Base-by-base conservation (phyloP, 306 rosid genomes). In the Vigna reflexopilosa region DNA sequence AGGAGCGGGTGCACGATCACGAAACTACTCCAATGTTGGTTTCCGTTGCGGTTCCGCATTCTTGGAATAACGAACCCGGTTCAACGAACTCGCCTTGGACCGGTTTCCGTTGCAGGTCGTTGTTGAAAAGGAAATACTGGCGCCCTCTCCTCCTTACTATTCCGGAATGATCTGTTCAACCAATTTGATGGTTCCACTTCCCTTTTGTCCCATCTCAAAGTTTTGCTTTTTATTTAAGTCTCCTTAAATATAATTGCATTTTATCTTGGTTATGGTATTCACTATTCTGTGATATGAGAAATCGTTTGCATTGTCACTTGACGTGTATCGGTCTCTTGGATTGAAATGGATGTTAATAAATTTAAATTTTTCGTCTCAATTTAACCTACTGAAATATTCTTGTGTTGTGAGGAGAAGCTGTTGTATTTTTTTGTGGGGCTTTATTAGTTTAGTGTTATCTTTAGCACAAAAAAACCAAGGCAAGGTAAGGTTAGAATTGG, bases 91-190 rank as follows among this genome's bases (percentile, higher is more conserved):
- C 94, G 87, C 88, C 40, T 30, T 87, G 92, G 93, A 64, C 63
- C 61, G 88, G 94, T 64, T 91, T 93, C 9, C 97, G 99, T 42
- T 84, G 81, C 70, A 87, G 83, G 85, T 87, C 89, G 36, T 70
- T 93, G 36, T 44, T 95, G 65, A 86, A 78, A 67, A 78, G 93
- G 82, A 93, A 83, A 63, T 75, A 88, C 69, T 91, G 99, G 99
- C 90, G 99, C 19, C 98, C 99, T 5, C 74, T 85, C 45, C 91
- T 95, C 1, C 87, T 83, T 50, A 62, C 91, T 14, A 93, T 95
- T 80, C 89, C 96, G 0, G 99, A 93, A 82, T 87, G 34, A 85
- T 28, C 16, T 16, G 3, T 61, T 63, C 28, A 2, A 28, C 5
- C 51, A 44, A 17, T 59, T 44, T 15, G 67, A 11, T 16, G 50